Percentiles rank a stretch among this genome's conserved stretches.
phyloP scores from a whole-genome alignment of 1,284 basidiomycete genomes.

The Baeospora myosura region DNA sequence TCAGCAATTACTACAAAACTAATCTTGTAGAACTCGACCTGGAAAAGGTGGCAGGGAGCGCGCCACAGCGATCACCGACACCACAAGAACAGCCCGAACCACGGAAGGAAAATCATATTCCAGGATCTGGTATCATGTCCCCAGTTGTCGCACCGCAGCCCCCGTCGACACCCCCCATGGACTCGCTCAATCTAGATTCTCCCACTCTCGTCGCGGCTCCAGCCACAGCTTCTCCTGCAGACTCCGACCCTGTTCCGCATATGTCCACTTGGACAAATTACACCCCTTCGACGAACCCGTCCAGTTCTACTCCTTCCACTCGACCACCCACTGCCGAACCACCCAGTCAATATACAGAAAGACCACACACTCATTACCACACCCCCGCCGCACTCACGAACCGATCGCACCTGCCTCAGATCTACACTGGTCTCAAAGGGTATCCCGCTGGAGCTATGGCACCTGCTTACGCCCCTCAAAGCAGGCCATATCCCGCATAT shows the following conservation, averaged over 20 bases:
- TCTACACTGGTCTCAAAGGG: background rate
- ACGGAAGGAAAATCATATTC: background rate
- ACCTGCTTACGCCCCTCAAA: background rate
- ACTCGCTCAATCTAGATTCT: too few relatives aligned
- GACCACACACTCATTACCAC: too few relatives aligned
- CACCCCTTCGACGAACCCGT: background rate
- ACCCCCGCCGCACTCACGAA: background rate
- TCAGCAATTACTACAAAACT: conserved; percentile 58
- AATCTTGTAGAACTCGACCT: conserved; percentile 41
- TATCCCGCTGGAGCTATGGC: background rate
- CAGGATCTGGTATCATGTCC: background rate
- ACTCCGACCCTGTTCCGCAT: too few relatives aligned
- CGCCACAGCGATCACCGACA: conserved; percentile 10
- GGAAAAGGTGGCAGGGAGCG: conserved; percentile 29
- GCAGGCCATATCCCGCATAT: background rate
- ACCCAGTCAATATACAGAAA: too few relatives aligned
- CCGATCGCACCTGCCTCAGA: background rate
- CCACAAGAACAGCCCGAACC: background rate
- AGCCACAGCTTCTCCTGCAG: too few relatives aligned
- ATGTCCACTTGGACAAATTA: too few relatives aligned
- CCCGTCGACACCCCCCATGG: too few relatives aligned
- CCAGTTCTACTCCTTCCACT: background rate
- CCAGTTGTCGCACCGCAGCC: background rate
- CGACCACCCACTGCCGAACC: background rate
- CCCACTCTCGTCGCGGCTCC: too few relatives aligned